Base-by-base conservation (phyloP, 495 filamentous ascomycete genomes). In the Talaromyces adpressus region DNA sequence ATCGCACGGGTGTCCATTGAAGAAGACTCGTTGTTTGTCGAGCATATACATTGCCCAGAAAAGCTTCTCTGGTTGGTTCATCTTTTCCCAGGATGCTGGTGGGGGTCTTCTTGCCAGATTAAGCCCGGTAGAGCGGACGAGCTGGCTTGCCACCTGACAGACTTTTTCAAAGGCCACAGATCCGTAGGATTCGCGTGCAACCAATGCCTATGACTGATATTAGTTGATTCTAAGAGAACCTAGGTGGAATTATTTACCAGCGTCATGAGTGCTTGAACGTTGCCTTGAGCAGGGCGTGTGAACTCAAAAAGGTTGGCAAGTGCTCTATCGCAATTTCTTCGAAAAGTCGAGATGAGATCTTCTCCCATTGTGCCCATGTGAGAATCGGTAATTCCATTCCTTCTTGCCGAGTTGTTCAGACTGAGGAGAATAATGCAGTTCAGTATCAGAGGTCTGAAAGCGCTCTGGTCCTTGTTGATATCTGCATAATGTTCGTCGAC, bases 21-120 rank as follows among this genome's bases (percentile, higher is more conserved):
- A 29, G 27, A 58, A 58, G 3, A 58, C 56, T n/a, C 56, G 27
- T 34, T 58, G 56, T 25, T 58, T 58, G 56, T 58, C 56, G 4
- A 58, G 18, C 25, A 30, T 34, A 22, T 58, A 58, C 27, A 58
- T 30, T 20, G 29, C 56, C 29, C 56, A 34, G 16, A 58, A 58
- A 6, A 58, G 25, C 18, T 29, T 23, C 16, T 58, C 56, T 7
- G n/a, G 56, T 18, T 58, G 53, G 3, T n/a, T 27, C 53, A 56
- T 56, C 9, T 56, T 25, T 8, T 56, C 53, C 53, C 53, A 56
- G 23, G 53, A 56, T 56, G 53, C 53, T 16, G 53, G 14, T n/a
- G 53, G 29, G 14, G 56, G 56, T 39, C 56, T 32, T 58, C 18
- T 25, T 25, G 29, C 25, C 14, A 32, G n/a, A 22, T 58, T 30